Percentiles rank a stretch among this genome's conserved stretches.
phyloP scores from a whole-genome alignment of 805 yeast species.

The Novakomyces olei region DNA sequence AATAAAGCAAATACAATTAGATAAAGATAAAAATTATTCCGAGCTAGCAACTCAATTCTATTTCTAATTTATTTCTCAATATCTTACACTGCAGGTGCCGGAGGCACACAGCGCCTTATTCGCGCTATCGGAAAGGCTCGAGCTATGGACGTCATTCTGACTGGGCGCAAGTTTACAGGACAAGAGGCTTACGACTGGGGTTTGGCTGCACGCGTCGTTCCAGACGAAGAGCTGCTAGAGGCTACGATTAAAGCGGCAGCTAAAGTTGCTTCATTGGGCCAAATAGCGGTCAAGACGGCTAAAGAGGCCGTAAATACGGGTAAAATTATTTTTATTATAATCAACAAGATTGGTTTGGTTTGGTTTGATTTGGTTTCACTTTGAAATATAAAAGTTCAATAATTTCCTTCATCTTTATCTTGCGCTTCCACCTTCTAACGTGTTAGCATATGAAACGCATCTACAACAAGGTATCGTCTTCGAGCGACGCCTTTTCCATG shows the following conservation, averaged over 20 bases:
- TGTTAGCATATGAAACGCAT: conserved; percentile 18
- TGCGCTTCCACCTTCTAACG: too few relatives aligned
- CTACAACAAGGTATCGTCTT: conserved; percentile 20
- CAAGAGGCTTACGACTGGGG: conserved; percentile 28
- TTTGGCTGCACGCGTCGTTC: conserved; percentile 22
- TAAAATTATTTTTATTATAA: too few relatives aligned
- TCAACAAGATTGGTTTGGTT: too few relatives aligned
- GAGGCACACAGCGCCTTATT: conserved; percentile 31
- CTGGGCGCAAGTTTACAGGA: conserved; percentile 25
- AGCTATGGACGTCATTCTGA: conserved; percentile 28
- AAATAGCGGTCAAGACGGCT: conserved; percentile 24
- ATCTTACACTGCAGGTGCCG: too few relatives aligned
- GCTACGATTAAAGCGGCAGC: conserved; percentile 25
- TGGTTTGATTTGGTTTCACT: too few relatives aligned
- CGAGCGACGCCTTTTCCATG: conserved; percentile 26
- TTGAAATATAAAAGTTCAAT: too few relatives aligned
- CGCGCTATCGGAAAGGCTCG: conserved; percentile 27
- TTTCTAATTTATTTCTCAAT: too few relatives aligned
- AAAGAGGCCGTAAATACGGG: conserved; percentile 25
- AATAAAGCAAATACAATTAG: neutral
- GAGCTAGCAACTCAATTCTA: neutral
- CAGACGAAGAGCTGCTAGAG: conserved; percentile 20
- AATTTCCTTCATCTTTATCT: too few relatives aligned
- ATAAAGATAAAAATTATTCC: neutral
- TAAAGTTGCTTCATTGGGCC: conserved; percentile 21